These are phyloP conservation scores for Dentipellis sp. DNA, from an alignment of 768 basidiomycete species.

Conservation along the genomic window DNA sequence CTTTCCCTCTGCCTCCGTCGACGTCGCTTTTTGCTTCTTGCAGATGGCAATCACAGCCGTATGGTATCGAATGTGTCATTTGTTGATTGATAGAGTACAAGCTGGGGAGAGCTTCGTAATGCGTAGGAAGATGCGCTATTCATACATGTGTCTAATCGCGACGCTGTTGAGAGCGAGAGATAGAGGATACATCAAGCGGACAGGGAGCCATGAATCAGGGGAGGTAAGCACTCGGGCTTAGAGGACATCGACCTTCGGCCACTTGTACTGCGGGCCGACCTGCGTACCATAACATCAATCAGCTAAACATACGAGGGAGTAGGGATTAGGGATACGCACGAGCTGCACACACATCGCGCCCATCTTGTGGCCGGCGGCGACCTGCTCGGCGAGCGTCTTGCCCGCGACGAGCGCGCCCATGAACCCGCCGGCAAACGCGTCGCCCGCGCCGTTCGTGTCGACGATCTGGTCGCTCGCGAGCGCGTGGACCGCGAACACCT, in stretches of 20 bases:
- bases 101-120: slow-evolving; percentile 27
- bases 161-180: slow-evolving; percentile 32
- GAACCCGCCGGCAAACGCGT: slow-evolving; percentile 96
- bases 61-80: neutral
- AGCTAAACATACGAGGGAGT: neutral
- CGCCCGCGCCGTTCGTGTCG: slow-evolving; percentile 97
- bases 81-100: slow-evolving; percentile 17
- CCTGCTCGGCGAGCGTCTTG: slow-evolving; percentile 64
- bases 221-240: slow-evolving; percentile 10
- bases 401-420: slow-evolving; percentile 76
- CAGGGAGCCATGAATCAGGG: neutral
- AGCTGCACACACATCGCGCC: slow-evolving; percentile 80
- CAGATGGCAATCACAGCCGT: slow-evolving; percentile 6
- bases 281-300: slow-evolving; percentile 13
- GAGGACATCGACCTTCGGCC: slow-evolving; percentile 45
- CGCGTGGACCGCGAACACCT: slow-evolving; percentile 48
- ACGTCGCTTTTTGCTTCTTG: no score
- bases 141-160: slow-evolving; percentile 4
- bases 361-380: slow-evolving; percentile 82
- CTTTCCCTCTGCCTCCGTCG: no score
- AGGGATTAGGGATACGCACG: slow-evolving; percentile 29
- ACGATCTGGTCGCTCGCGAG: slow-evolving; percentile 63
- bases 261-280: slow-evolving; percentile 49
- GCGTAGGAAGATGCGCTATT: slow-evolving; percentile 4
- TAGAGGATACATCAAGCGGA: neutral